Base-by-base conservation (phyloP, 2,329 filamentous ascomycete genomes). In the Pseudopyricularia cyperi region DNA sequence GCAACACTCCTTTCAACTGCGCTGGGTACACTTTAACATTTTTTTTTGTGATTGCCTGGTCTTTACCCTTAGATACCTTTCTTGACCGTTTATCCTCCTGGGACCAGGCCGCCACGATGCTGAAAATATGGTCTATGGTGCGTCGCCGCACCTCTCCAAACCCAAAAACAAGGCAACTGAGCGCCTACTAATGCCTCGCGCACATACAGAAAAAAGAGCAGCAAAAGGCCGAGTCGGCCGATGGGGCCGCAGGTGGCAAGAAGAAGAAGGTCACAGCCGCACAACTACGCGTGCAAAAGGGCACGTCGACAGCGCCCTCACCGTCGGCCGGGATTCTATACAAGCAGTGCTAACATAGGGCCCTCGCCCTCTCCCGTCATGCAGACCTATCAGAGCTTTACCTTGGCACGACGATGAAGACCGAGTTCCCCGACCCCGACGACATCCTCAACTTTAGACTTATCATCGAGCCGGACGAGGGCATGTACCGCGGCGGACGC, bases 41-140 rank as follows among this genome's bases (percentile, higher is more conserved):
- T 14, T 51, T 42, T 44, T 42, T 19, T 22, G n/a, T n/a, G n/a
- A n/a, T 34, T 17, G 28, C 3, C 30, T 44, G 14, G 9, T 3
- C 39, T 22, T 46, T 30, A 26, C 34, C 26, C 5, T 39, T 15
- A 4, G 8, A 9, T 6, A 33, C 19, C 15, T 26, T 33, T 32
- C 28, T 17, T n/a, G 15, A 14, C n/a, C 7, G 19, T 37, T 55
- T 42, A 11, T 46, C 28, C 28, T 37, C 44, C 26, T 48, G 15
- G 34, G 46, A 2, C 33, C 14, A 35, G 34, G n/a, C 32, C 57
- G 62, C 58, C 72, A 90, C 74, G 65, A 97, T 97, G 93, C 79
- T 96, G 77, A 97, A 97, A 75, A 96, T 97, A 76, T 97, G 91
- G 93, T 95, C 89, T 63, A 95, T 97, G 91, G 89, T 94, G 75